Conservation (phyloP, 139 green algal species). For the Picochlorum sp. region DNA sequence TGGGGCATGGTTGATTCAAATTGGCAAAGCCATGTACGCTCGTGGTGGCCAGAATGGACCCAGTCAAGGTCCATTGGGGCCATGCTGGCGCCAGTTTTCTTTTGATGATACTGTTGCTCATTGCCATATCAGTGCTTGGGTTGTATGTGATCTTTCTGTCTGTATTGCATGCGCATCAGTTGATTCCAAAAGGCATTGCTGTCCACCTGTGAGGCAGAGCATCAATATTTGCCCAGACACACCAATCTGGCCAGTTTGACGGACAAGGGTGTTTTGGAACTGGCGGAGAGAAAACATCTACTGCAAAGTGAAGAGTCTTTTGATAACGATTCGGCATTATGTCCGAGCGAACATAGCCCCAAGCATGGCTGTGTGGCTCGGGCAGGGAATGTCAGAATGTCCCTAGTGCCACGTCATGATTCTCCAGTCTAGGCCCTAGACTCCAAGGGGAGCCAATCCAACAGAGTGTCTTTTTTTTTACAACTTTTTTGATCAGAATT, state of each 20-base stretch:
- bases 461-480: too few relatives aligned
- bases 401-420: too few relatives aligned
- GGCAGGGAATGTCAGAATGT: too few relatives aligned
- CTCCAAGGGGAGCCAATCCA: too few relatives aligned
- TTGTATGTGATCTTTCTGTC: background rate
- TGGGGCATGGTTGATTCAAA: constrained; percentile 29
- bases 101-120: constrained; percentile 10
- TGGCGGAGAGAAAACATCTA: background rate
- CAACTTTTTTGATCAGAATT: background rate
- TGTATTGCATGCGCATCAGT: background rate
- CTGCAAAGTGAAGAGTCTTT: background rate
- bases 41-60: constrained; percentile 16
- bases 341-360: background rate
- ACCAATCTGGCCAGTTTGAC: background rate
- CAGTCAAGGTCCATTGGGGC: background rate
- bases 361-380: background rate
- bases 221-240: background rate
- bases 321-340: background rate
- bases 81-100: constrained; percentile 30
- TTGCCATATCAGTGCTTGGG: background rate
- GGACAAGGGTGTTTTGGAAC: background rate
- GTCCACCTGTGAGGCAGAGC: background rate
- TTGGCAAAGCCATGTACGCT: constrained; percentile 19
- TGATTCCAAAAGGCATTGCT: background rate
- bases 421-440: too few relatives aligned